Base-by-base conservation (phyloP, 2,329 filamentous ascomycete species). In the Aureobasidium musti region DNA sequence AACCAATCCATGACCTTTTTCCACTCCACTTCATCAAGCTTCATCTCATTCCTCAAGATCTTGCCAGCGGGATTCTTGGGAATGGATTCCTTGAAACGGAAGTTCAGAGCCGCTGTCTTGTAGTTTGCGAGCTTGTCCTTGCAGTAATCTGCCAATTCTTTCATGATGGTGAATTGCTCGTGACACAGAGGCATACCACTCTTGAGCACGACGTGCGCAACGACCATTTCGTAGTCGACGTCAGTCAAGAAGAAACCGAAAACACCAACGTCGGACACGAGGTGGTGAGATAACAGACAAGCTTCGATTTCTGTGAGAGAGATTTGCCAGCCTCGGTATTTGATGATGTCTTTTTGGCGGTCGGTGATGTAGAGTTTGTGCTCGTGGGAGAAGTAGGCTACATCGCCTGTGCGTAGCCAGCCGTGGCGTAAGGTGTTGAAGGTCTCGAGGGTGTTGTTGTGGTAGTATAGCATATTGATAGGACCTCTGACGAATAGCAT, bases 401-500 rank as follows among this genome's bases (percentile, higher is more conserved):
- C 50, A 68, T 86, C 83, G 14, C 84, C 78, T 30, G 70, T 71
- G 17, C 67, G 50, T 23, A 73, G 72, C 61, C 70, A 74, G 28
- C 49, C 54, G 5, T 67, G 69, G 14, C 39, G 56, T 7, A 75
- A 72, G 26, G 69, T 66, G 11, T 69, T 63, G 19, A 47, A 50
- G 13, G 73, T 73, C 14, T 70, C 64, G 47, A 73, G 47, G 26
- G 23, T 7, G 13, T 80, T 77, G 57, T 73, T 71, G 61, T 71
- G 72, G 66, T 80, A 79, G 6, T 69, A 66, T 1, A 69, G 66
- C 74, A 86, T 85, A 13, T 78, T 76, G 2, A 81, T 69, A 6
- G 70, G 69, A 1, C 71, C 69, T 1, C 77, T 76, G 28, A 83
- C 75, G 41, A 78, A 77, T 17, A 83, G 67, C 67, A 82, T 80